Evolutionary conservation across 83 land plant species (phyloP).

Genomic region (Diphasiastrum complanatum): DNA sequence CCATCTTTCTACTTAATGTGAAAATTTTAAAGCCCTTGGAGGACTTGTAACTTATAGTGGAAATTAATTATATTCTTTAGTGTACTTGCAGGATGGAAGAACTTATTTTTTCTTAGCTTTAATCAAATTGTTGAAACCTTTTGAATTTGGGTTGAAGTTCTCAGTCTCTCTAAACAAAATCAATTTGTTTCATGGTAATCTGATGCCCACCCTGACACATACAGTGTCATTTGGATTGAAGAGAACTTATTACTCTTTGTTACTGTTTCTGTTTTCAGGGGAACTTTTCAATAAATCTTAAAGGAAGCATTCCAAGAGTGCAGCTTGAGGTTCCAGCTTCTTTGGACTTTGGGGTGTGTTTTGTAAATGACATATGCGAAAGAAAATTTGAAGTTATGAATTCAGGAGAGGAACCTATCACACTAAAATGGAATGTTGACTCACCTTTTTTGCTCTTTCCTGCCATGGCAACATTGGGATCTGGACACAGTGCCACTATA

Average conservation of each 20-base stretch:
- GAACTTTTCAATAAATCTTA: not conserved
- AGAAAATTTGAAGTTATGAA: not conserved
- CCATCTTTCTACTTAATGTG: too few species aligned
- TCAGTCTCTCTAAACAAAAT: not conserved
- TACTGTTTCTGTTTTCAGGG: not conserved
- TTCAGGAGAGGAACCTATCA: not conserved
- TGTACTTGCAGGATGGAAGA: not conserved
- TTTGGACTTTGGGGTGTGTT: not conserved
- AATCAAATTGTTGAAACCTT: not conserved
- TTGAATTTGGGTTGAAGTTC: not conserved
- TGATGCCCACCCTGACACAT: not conserved
- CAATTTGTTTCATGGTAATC: not conserved
- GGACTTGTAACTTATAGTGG: too few species aligned
- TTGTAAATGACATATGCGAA: constrained; percentile 5
- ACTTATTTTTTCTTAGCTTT: not conserved
- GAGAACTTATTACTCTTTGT: not conserved
- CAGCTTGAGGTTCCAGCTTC: not conserved
- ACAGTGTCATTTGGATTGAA: not conserved
- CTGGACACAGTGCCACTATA: too few species aligned
- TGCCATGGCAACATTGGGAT: too few species aligned
- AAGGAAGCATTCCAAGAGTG: constrained; percentile 8
- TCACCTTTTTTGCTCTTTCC: too few species aligned
- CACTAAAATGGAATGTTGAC: constrained; percentile 3
- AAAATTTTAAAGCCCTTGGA: too few species aligned
- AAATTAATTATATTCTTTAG: too few species aligned